A percentile compares a stretch with the other conserved stretches of the same genome.
Evolutionary conservation across 1,284 basidiomycete species (phyloP).

Genomic region (Pyrrhoderma lamaoense): DNA sequence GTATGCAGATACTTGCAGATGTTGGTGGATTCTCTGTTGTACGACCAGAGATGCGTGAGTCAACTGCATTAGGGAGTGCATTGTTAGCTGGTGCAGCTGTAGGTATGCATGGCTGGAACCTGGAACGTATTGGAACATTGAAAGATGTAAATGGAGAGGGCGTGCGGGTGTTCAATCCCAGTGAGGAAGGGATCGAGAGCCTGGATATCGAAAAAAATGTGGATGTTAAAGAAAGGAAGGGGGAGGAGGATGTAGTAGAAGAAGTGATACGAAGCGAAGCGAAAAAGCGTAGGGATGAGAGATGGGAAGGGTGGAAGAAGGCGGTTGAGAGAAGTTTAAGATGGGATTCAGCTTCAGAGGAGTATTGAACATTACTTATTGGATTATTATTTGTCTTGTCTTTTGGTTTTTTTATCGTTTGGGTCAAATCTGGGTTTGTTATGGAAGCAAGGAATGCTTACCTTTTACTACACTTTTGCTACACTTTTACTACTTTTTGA

Average conservation of each 20-base stretch:
- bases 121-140: conserved; percentile 74
- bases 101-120: conserved; percentile 90
- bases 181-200: conserved; percentile 39
- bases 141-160: conserved; percentile 84
- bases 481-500: too few relatives aligned
- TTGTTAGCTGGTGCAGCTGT: conserved; percentile 91
- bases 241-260: conserved; percentile 54
- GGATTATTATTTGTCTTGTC: background rate
- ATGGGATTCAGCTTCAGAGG: conserved; percentile 65
- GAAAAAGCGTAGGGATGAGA: conserved; percentile 49
- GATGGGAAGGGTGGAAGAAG: conserved; percentile 75
- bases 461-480: too few relatives aligned
- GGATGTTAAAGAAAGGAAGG: conserved; percentile 75
- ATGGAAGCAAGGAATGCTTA: too few relatives aligned
- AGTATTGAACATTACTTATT: conserved; percentile 18
- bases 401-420: too few relatives aligned
- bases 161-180: conserved; percentile 65
- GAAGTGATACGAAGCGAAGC: conserved; percentile 46
- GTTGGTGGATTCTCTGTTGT: conserved; percentile 89
- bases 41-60: conserved; percentile 96
- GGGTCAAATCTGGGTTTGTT: too few relatives aligned
- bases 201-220: conserved; percentile 34
- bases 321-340: conserved; percentile 75
- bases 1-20: conserved; percentile 91
- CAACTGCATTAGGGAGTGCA: conserved; percentile 94